Base-by-base conservation (phyloP, 257 asterid species). In the Asclepias syriaca region DNA sequence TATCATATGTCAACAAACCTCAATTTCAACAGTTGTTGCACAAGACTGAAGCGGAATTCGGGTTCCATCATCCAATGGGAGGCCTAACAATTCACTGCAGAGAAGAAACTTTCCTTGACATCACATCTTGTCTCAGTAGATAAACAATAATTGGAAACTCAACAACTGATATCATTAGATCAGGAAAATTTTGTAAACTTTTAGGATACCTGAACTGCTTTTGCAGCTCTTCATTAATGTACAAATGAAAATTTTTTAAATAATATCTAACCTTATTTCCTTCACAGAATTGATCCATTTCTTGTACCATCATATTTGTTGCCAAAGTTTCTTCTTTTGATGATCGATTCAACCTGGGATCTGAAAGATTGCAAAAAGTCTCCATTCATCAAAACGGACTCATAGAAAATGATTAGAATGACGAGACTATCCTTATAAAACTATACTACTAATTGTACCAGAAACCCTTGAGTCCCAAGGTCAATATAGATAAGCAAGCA, bases 51-150 rank as follows among this genome's bases (percentile, higher is more conserved):
- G 74, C 75, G 60, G 86, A 82, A 74, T 79, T 74, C 27, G 84
- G 86, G 6, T 83, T 74, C 67, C 69, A 80, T 66, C 82, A 83
- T 72, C 74, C 79, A 24, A 80, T 74, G 77, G 81, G 82, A 5
- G 85, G 78, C 37, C 76, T 80, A 6, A 78, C 78, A 8, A 66
- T 78, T 71, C 80, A 77, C 8, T 83, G 83, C 65, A 11, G 66
- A 10, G 84, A 81, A 32, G 87, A 83, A 8, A 34, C 57, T 8
- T 83, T 83, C 67, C 69, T 77, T 37, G 45, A 80, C 64, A 63
- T 83, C 13, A 77, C 74, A 14, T 82, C 79, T 58, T 29, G 55
- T 7, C 58, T 78, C 68, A 5, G 53, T 57, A 56, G 68, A 21
- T 34, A 54, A 19, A 11, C 45, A 18, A 16, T 21, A 18, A n/a